Evolutionary conservation across 352 stramenopile species (phyloP).

Genomic region (Pythium chondricola): DNA sequence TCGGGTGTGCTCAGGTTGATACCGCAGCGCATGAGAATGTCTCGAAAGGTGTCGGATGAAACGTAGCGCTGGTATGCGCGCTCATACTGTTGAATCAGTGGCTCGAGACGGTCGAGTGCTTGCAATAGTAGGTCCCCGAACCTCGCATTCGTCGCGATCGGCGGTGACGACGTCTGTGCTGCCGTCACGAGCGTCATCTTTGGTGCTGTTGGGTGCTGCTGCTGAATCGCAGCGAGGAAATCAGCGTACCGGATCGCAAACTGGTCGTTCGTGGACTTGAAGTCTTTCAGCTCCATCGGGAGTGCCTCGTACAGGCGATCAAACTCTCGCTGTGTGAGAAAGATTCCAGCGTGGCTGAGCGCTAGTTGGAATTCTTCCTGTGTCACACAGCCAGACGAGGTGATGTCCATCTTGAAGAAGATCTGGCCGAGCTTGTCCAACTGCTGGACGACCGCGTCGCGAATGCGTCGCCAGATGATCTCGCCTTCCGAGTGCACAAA

Average conservation of each 20-base stretch:
- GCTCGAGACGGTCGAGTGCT: slow-evolving; percentile 36
- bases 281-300: slow-evolving; percentile 26
- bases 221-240: slow-evolving; percentile 45
- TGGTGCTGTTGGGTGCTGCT: slow-evolving; percentile 13
- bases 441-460: slow-evolving; percentile 36
- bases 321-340: slow-evolving; percentile 58
- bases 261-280: not conserved
- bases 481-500: slow-evolving; percentile 30
- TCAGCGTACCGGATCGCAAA: slow-evolving; percentile 59
- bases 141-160: slow-evolving; percentile 25
- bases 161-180: slow-evolving; percentile 31
- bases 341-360: slow-evolving; percentile 65
- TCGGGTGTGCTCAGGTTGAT: slow-evolving; percentile 63
- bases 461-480: slow-evolving; percentile 48
- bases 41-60: slow-evolving; percentile 53
- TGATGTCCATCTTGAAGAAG: slow-evolving; percentile 78
- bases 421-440: slow-evolving; percentile 68
- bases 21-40: slow-evolving; percentile 49
- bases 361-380: slow-evolving; percentile 68
- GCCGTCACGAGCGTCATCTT: slow-evolving; percentile 27
- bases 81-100: slow-evolving; percentile 52
- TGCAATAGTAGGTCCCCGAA: slow-evolving; percentile 61
- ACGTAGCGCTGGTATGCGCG: slow-evolving; percentile 43
- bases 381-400: slow-evolving; percentile 49
- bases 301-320: slow-evolving; percentile 60